Base-by-base conservation (phyloP, 1,284 basidiomycete genomes). In the Porodaedalea pini region DNA sequence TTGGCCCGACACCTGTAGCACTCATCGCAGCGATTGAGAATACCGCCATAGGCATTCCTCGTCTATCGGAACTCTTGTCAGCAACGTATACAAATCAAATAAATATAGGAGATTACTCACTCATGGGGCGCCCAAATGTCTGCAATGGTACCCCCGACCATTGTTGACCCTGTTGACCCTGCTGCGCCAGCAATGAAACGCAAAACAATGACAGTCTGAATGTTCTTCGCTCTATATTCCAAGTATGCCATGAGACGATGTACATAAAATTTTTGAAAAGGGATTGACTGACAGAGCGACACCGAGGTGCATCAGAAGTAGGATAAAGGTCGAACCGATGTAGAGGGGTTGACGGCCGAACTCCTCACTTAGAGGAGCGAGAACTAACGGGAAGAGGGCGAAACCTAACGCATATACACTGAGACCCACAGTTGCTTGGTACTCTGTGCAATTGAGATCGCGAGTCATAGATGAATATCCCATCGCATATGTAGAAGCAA, bases 111-210 rank as follows among this genome's bases (percentile, higher is more conserved):
- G 19, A 13, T 55, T 7, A 67, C 75, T 60, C 59, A 87, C 85
- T 88, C 78, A 59, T 76, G 72, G 10, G 82, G 76, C 0, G 68
- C 64, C 80, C 83, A 90, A 29, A 90, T 82, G 66, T 90, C 88
- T 10, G 86, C 81, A 34, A 92, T 79, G 0, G 85, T 88, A 1
- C 89, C 89, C 13, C 88, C 88, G 2, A 91, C 90, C 76, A 92
- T 83, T 0, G 88, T 89, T 0, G 85, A 75, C 2, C 84, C 84
- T 0, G 83, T 85, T 44, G 73, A 90, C 0, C 86, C 88, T 59
- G 85, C 83, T 0, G 78, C 80, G 1, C 90, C 90, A 48, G 81
- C 78, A 1, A 92, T 66, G 60, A 91, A 82, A 1, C 90, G 78
- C 0, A 78, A 79, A 19, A 89, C 66, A 34, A 90, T 76, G 17